Evolutionary conservation across 768 basidiomycete species (phyloP).

Genomic region (Cantharellus anzutake): DNA sequence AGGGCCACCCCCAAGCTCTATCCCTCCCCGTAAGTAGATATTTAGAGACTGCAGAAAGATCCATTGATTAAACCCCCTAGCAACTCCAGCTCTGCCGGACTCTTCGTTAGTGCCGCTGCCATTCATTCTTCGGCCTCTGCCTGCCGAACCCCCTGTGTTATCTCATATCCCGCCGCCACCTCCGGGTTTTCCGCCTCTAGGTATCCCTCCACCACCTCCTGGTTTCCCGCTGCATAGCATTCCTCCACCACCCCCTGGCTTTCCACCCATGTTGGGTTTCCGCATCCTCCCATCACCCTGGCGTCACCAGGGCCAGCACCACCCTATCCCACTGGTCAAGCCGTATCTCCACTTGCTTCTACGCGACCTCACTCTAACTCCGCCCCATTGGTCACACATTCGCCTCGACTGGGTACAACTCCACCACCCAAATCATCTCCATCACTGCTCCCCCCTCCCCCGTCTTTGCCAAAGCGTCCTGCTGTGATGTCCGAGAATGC

Average conservation of each 20-base stretch:
- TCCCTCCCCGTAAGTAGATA: neutral
- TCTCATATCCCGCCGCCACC: conserved; percentile 12
- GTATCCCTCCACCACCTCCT: conserved; percentile 15
- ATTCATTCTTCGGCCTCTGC: conserved; percentile 14
- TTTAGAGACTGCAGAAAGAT: neutral
- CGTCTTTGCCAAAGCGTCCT: conserved; percentile 1
- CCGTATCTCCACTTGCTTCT: conserved; percentile 53
- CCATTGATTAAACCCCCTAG: neutral
- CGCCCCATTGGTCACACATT: conserved; percentile 24
- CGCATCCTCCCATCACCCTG: neutral
- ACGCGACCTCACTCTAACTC: conserved; percentile 62
- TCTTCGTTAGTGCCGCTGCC: conserved; percentile 9
- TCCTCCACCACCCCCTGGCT: conserved; percentile 37
- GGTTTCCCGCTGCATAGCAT: conserved; percentile 13
- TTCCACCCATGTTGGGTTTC: conserved; percentile 22
- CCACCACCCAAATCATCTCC: conserved; percentile 12
- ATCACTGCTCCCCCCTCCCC: conserved; percentile 13
- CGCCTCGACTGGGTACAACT: neutral
- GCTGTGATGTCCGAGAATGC: conserved; percentile 26
- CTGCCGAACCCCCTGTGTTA: conserved; percentile 13
- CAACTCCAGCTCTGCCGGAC: neutral
- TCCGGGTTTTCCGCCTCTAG: conserved; percentile 14
- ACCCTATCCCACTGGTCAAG: conserved; percentile 2
- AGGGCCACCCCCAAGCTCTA: conserved; percentile 32
- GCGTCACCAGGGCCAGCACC: conserved; percentile 1